These are phyloP conservation scores for Fusarium veterinarium DNA, from an alignment of 2,329 filamentous ascomycete species.

Conservation along the genomic window DNA sequence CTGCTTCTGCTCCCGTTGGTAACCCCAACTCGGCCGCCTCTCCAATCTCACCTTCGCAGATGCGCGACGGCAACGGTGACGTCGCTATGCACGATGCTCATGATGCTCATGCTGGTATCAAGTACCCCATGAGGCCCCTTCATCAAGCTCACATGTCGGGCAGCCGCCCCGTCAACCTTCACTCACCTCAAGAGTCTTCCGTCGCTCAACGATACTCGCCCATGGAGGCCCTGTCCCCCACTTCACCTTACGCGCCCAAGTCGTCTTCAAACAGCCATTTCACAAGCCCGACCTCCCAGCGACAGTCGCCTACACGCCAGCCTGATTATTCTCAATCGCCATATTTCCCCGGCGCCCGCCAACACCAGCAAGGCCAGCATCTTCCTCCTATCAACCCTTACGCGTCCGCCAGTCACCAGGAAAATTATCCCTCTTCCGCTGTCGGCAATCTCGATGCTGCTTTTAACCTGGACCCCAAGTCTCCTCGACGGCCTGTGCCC, in stretches of 20 bases:
- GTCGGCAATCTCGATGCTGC: constrained; percentile 78
- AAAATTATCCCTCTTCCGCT: constrained; percentile 78
- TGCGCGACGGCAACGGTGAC: constrained; percentile 79
- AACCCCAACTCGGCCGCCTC: constrained; percentile 69
- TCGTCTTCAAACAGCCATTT: constrained; percentile 69
- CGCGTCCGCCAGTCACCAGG: constrained; percentile 66
- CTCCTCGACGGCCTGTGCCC: constrained; percentile 65
- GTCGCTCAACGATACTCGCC: constrained; percentile 94
- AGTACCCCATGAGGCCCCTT: constrained; percentile 84
- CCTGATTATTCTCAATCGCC: constrained; percentile 69
- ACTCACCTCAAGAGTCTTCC: constrained; percentile 75
- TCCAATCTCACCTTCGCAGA: constrained; percentile 66
- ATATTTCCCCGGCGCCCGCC: constrained; percentile 61
- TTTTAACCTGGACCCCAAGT: constrained; percentile 67
- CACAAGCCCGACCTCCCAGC: constrained; percentile 63
- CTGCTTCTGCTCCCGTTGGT: constrained; percentile 53
- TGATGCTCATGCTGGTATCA: constrained; percentile 86
- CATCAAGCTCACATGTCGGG: constrained; percentile 78
- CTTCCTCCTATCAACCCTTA: constrained; percentile 80
- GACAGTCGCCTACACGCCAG: constrained; percentile 83
- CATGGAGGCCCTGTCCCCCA: constrained; percentile 89
- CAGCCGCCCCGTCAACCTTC: constrained; percentile 68
- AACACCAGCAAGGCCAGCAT: constrained; percentile 67
- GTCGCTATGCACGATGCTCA: constrained; percentile 86
- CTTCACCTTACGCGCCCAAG: constrained; percentile 79